phyloP scores from a whole-genome alignment of 2,329 filamentous ascomycete genomes.

The Stagonosporopsis vannaccii region DNA sequence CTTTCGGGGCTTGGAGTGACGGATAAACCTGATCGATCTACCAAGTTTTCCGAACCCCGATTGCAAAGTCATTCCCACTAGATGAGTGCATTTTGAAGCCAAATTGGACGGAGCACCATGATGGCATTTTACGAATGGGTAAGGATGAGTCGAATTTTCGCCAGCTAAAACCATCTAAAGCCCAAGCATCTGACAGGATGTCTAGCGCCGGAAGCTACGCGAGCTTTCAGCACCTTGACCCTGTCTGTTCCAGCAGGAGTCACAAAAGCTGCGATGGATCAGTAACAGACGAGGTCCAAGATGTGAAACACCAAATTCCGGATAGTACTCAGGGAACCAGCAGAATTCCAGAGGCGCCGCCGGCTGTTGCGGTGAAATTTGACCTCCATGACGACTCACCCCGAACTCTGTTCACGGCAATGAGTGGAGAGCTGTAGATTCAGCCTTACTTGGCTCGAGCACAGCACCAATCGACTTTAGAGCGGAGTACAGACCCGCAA shows the following conservation, averaged over 20 bases:
- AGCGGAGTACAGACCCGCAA: slow-evolving; percentile 11
- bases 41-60: not conserved
- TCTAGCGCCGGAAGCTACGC: slow-evolving; percentile 14
- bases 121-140: not conserved
- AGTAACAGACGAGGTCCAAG: not conserved
- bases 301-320: not conserved
- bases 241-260: not conserved
- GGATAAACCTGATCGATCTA: not conserved
- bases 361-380: slow-evolving; percentile 5
- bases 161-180: slow-evolving; percentile 6
- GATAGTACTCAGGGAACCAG: not conserved
- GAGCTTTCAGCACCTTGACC: slow-evolving; percentile 1
- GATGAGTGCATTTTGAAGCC: not conserved
- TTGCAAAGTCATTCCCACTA: not conserved
- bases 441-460: slow-evolving; percentile 18
- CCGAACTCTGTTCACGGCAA: not conserved
- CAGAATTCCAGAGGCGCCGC: not conserved
- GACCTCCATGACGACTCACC: not conserved
- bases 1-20: slow-evolving; percentile 5
- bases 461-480: slow-evolving; percentile 13
- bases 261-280: not conserved
- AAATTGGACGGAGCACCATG: not conserved
- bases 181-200: slow-evolving; percentile 6
- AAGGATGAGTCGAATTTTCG: not conserved
- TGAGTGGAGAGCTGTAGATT: slow-evolving; percentile 12